These are phyloP conservation scores for Saccharomycopsis schoenii DNA, from an alignment of 805 yeast species.

Conservation along the genomic window DNA sequence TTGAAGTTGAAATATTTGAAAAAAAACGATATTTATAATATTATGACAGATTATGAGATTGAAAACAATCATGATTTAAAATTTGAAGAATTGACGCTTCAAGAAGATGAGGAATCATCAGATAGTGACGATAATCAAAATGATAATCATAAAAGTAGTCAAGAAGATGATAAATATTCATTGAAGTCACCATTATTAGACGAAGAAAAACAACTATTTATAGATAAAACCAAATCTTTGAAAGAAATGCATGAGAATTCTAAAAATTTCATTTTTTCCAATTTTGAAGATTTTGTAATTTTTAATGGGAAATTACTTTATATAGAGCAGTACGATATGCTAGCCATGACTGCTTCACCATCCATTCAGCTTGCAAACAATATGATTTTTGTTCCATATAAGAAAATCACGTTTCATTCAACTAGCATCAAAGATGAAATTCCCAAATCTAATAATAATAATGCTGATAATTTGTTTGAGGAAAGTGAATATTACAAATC, in stretches of 20 bases:
- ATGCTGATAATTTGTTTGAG: not conserved
- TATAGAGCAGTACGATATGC: conserved; percentile 14
- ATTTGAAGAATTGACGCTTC: conserved; percentile 9
- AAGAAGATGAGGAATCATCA: conserved; percentile 3
- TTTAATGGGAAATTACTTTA: conserved; percentile 14
- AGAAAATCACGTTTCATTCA: conserved; percentile 8
- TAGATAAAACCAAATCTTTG: conserved; percentile 10
- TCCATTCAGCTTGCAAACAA: conserved; percentile 11
- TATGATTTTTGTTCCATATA: conserved; percentile 18
- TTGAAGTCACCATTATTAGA: conserved; percentile 13
- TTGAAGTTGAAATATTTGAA: conserved; percentile 7
- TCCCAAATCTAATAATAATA: not conserved
- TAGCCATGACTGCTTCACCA: conserved; percentile 11
- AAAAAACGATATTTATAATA: conserved; percentile 14
- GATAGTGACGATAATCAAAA: not conserved
- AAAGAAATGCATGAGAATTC: conserved; percentile 11
- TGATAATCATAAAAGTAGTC: too few species aligned
- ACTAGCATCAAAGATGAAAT: not conserved
- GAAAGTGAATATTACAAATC: not conserved
- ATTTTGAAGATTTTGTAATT: conserved; percentile 9
- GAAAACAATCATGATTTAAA: conserved; percentile 14
- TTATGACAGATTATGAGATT: conserved; percentile 5
- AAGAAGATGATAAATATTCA: not conserved
- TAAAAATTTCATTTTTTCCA: conserved; percentile 11
- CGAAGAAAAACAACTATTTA: conserved; percentile 10